Evolutionary conservation across 495 filamentous ascomycete species (phyloP), one percentile per base, ranked within the genome.

Genomic region (Niebla homalea): DNA sequence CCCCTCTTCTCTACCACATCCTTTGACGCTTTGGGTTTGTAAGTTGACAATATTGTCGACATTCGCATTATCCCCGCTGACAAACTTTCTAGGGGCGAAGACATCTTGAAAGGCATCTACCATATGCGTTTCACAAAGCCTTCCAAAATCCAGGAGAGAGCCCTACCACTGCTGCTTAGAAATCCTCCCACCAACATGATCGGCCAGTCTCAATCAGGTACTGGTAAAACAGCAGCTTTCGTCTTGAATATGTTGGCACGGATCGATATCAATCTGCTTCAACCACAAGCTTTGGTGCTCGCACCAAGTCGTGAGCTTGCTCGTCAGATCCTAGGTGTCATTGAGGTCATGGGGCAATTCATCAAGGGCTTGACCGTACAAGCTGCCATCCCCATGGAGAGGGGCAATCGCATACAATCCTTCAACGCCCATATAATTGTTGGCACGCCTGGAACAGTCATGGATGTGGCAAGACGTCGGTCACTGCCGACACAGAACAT

Each of bases 211-310:
- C 93, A 99, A 67, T 98, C 93, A 4, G 93, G 93, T 53, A 99
- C 93, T 14, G 93, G 93, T 51, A 99, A 99, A 70, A 99, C 93
- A 10, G 93, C 92, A 26, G 93, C 93, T 26, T 99, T 97, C 64
- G 81, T 88, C 21, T 77, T 94, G 48, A 96, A 92, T 38, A 84
- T 95, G 47, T 75, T 99, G 18, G 81, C 82, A 48, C 85, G 92
- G 43, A 63, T 95, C 57, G 84, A 97, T 55, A 70, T 88, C 18
- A 51, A 60, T 51, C 58, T 62, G 35, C 68, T 64, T 15, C 68
- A 72, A 23, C 90, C 92, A 7, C 92, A 99, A 68, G 87, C 89
- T 18, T 67, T 99, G 15, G 81, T 89, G 44, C 77, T 99, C 18
- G 92, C 89, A 10, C 92, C 92, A 5, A 96, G 87, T 50, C 84